A percentile compares a stretch with the other conserved stretches of the same genome.
Conservation (phyloP, 805 yeast species). For the Suhomyces sp. region DNA sequence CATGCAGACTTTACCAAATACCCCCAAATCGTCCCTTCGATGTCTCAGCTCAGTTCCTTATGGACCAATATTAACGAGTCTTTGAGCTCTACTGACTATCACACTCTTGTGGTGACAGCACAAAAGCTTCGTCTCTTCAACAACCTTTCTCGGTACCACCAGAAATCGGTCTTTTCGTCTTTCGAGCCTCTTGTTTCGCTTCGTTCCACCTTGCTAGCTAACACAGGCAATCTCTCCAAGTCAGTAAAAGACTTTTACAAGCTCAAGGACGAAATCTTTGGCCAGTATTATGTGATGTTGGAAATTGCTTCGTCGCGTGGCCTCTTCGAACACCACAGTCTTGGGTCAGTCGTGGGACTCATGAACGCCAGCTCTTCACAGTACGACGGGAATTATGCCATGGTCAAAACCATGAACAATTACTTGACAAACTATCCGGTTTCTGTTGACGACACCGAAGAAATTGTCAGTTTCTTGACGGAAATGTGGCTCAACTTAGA, state of each 20-base stretch:
- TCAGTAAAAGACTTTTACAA: constrained; percentile 39
- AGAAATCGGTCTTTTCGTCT: constrained; percentile 3
- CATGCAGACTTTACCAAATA: constrained; percentile 15
- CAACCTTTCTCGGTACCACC: constrained; percentile 13
- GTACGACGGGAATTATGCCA: constrained; percentile 22
- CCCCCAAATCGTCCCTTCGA: constrained; percentile 5
- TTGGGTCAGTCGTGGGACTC: constrained; percentile 1
- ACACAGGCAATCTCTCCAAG: constrained; percentile 19
- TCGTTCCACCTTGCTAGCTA: constrained; percentile 18
- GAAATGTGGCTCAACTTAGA: constrained; percentile 58
- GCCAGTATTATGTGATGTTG: constrained; percentile 21
- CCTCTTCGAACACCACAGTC: background rate
- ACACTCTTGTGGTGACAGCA: constrained; percentile 13
- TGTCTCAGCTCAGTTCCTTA: constrained; percentile 8
- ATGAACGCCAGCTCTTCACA: constrained; percentile 21
- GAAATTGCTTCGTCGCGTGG: constrained; percentile 4
- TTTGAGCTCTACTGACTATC: constrained; percentile 19
- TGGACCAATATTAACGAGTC: constrained; percentile 18
- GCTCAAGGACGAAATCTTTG: constrained; percentile 37
- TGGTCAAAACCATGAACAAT: constrained; percentile 17
- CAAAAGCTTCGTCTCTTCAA: constrained; percentile 30
- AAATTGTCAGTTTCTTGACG: constrained; percentile 32
- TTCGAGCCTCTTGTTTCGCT: constrained; percentile 9
- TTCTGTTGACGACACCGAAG: constrained; percentile 2
- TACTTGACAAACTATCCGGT: constrained; percentile 10